Base-by-base conservation (phyloP, 495 filamentous ascomycete genomes). In the Hypoxylon lenormandii region DNA sequence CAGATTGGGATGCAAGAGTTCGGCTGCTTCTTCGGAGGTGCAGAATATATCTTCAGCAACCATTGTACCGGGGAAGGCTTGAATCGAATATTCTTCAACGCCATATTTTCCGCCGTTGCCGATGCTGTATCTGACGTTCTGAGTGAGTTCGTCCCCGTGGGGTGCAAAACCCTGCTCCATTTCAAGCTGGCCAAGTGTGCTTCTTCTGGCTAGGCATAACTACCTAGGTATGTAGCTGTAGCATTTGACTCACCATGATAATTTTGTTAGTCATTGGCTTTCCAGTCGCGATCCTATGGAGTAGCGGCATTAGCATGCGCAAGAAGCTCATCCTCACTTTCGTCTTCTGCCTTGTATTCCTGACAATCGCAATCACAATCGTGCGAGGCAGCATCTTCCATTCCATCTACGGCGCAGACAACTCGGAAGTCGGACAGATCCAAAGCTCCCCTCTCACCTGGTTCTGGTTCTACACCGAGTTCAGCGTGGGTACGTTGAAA, bases 321-420 rank as follows among this genome's bases (percentile, higher is more conserved):
- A 59, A 60, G 15, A 70, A 65, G 55, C 23, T 70, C 4, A 16
- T 49, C 26, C 49, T 65, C 3, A 54, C 55, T 15, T 26, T 54
- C 30, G 38, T 70, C 48, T 70, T 70, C 50, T n/a, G 46, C 8
- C 67, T 70, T 16, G 60, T 61, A 12, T 36, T 23, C 12, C 15
- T 70, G n/a, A 70, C 67, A 37, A 59, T 70, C 18, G 60, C 67
- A 21, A 47, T 70, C 21, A 70, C 60, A 5, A 57, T 70, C 16
- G 55, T 61, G 10, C 53, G 67, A 12, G 67, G 67, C 19, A 56
- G 47, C 36, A 15, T 62, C 10, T 57, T 51, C 55, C 52, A 66
- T 33, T 6, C 42, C 11, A 21, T 40, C 16, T 67, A 62, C 64
- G 48, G 22, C 47, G 4, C 54, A 10, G 43, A 21, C 3, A 49